phyloP scores from a whole-genome alignment of 1,284 basidiomycete genomes.

The Sphaerobolus stellatus region DNA sequence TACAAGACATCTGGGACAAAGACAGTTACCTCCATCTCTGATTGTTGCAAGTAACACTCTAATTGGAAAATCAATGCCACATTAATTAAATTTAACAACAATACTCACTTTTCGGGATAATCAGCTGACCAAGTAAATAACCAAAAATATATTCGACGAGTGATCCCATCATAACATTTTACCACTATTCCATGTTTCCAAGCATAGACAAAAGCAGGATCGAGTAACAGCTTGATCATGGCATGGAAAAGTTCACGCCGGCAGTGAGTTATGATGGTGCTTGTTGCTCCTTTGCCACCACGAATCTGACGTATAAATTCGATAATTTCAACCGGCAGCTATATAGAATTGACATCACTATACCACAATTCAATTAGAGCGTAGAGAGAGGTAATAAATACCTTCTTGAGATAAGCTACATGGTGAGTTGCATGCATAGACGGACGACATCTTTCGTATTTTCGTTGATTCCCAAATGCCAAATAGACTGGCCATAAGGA shows the following conservation, averaged over 20 bases:
- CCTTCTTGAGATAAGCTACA: conserved; percentile 32
- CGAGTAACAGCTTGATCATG: conserved; percentile 26
- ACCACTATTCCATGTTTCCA: conserved; percentile 29
- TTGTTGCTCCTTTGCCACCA: conserved; percentile 14
- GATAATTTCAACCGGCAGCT: conserved; percentile 26
- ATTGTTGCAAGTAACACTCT: conserved; percentile 31
- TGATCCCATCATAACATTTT: conserved; percentile 21
- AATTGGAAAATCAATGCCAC: conserved; percentile 16
- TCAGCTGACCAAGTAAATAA: conserved; percentile 16
- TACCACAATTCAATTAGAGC: conserved; percentile 9
- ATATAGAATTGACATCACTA: conserved; percentile 6
- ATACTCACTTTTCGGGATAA: conserved; percentile 35
- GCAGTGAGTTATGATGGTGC: conserved; percentile 22
- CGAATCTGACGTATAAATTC: conserved; percentile 9
- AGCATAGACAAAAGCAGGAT: conserved; percentile 27
- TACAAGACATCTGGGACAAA: conserved; percentile 32
- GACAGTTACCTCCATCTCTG: conserved; percentile 27
- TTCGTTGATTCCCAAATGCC: conserved; percentile 36
- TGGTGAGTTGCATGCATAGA: conserved; percentile 30
- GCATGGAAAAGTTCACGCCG: conserved; percentile 31
- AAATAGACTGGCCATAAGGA: conserved; percentile 40
- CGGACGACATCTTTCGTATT: conserved; percentile 31
- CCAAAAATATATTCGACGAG: not conserved
- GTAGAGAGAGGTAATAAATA: conserved; percentile 24
- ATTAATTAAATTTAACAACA: not conserved